A percentile compares a stretch with the other conserved stretches of the same genome.
These are phyloP conservation scores for Pseudophaeomoniella oleicola DNA, from an alignment of 2,329 filamentous ascomycete genomes.

Conservation along the genomic window DNA sequence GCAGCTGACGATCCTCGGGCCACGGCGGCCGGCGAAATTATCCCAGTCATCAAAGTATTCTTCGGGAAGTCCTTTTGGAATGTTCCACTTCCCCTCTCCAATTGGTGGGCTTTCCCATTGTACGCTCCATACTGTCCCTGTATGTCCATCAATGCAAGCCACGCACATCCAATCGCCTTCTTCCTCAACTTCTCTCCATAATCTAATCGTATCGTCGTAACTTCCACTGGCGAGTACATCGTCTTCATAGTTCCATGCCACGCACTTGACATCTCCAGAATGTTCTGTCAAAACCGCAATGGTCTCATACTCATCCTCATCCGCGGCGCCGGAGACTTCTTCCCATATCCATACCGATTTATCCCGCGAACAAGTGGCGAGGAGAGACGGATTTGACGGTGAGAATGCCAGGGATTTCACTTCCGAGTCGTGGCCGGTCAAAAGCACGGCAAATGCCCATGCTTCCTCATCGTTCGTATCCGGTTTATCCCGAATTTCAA, in stretches of 20 bases:
- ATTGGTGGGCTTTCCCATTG: conserved; percentile 39
- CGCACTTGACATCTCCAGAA: conserved; percentile 85
- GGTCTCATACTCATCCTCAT: conserved; percentile 92
- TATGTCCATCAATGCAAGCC: conserved; percentile 63
- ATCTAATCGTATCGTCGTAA: conserved; percentile 80
- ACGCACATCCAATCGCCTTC: conserved; percentile 90
- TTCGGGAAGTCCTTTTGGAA: conserved; percentile 3
- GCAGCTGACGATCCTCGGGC: conserved; percentile 56
- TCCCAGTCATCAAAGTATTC: conserved; percentile 17
- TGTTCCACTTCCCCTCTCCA: conserved; percentile 6
- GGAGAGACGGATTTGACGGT: conserved; percentile 52
- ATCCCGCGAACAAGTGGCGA: conserved; percentile 84
- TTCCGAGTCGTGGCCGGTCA: conserved; percentile 92
- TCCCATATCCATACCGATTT: conserved; percentile 99
- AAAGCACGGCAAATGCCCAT: conserved; percentile 81
- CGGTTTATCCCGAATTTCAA: neutral
- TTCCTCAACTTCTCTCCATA: conserved; percentile 56
- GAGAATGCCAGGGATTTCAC: conserved; percentile 64
- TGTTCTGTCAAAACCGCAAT: conserved; percentile 91
- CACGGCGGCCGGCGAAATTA: neutral
- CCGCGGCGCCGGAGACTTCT: conserved; percentile 55
- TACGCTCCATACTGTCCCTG: conserved; percentile 78
- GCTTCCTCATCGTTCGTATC: conserved; percentile 47
- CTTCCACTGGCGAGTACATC: conserved; percentile 79
- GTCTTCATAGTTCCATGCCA: conserved; percentile 59